Conservation (phyloP, 345 rosid species). For the Aurinia saxatilis region DNA sequence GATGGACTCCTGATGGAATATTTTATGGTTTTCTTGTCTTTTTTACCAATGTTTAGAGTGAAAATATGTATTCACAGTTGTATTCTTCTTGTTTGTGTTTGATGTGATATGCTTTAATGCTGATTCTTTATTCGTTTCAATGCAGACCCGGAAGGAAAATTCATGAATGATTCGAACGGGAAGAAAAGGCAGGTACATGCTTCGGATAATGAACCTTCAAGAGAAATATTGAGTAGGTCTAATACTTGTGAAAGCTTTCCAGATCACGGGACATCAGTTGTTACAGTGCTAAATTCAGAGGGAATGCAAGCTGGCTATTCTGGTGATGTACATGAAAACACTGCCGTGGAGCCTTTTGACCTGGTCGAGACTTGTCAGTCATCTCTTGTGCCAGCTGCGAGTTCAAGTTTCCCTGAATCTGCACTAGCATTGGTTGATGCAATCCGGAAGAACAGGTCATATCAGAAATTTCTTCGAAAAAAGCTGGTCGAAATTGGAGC, state of each 20-base stretch:
- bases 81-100: not conserved
- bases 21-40: not conserved
- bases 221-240: slow-evolving; percentile 30
- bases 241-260: slow-evolving; percentile 37
- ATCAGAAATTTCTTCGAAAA: slow-evolving; percentile 60
- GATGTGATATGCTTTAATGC: slow-evolving; percentile 2
- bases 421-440: slow-evolving; percentile 66
- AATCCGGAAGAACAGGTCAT: slow-evolving; percentile 72
- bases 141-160: slow-evolving; percentile 29
- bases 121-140: not conserved
- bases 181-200: slow-evolving; percentile 32
- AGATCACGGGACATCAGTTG: slow-evolving; percentile 28
- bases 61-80: not conserved
- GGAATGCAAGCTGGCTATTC: slow-evolving; percentile 20
- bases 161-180: slow-evolving; percentile 24
- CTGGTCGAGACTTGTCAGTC: slow-evolving; percentile 27
- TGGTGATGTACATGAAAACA: slow-evolving; percentile 20
- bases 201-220: slow-evolving; percentile 28
- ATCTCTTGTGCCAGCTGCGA: slow-evolving; percentile 23
- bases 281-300: slow-evolving; percentile 25
- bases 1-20: not conserved
- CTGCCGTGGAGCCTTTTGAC: slow-evolving; percentile 27
- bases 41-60: not conserved
- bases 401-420: slow-evolving; percentile 59
- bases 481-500: slow-evolving; percentile 68